Conservation (phyloP, 371 early-diverging fungal genomes). For the Mucor plumbeus region DNA sequence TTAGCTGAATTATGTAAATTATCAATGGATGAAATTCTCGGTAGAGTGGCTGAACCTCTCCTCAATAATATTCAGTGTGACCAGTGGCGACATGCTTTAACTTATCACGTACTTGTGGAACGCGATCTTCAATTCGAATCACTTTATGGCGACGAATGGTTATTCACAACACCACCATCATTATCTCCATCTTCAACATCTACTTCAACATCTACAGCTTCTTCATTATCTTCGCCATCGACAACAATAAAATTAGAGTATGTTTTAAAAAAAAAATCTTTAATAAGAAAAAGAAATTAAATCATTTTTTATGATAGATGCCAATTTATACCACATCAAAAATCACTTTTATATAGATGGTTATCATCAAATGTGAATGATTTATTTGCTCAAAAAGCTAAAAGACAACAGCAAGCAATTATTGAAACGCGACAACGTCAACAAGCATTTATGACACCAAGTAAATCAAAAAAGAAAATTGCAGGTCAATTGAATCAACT, state of each 20-base stretch:
- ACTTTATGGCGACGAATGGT: conserved; percentile 23
- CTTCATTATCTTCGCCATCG: background rate
- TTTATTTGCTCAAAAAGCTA: conserved; percentile 7
- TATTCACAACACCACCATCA: background rate
- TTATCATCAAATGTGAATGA: conserved; percentile 15
- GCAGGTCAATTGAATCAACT: conserved; percentile 3
- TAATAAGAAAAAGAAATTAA: background rate
- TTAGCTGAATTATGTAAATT: conserved; percentile 47
- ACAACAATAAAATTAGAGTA: background rate
- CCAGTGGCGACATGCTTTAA: conserved; percentile 17
- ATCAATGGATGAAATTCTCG: conserved; percentile 29
- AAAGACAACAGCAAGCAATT: conserved; percentile 50
- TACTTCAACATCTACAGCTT: no score
- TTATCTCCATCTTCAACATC: background rate
- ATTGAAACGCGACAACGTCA: conserved; percentile 46
- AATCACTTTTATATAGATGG: conserved; percentile 14
- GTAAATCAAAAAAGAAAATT: conserved; percentile 14
- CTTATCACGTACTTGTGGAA: background rate
- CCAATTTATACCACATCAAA: background rate
- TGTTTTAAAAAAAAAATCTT: background rate
- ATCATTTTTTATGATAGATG: background rate
- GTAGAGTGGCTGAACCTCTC: conserved; percentile 38
- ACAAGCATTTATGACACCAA: conserved; percentile 16
- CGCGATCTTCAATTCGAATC: conserved; percentile 18
- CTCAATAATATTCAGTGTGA: conserved; percentile 28